Base-by-base conservation (phyloP, 2,329 filamentous ascomycete species). In the Neophaeococcomyces aloes region DNA sequence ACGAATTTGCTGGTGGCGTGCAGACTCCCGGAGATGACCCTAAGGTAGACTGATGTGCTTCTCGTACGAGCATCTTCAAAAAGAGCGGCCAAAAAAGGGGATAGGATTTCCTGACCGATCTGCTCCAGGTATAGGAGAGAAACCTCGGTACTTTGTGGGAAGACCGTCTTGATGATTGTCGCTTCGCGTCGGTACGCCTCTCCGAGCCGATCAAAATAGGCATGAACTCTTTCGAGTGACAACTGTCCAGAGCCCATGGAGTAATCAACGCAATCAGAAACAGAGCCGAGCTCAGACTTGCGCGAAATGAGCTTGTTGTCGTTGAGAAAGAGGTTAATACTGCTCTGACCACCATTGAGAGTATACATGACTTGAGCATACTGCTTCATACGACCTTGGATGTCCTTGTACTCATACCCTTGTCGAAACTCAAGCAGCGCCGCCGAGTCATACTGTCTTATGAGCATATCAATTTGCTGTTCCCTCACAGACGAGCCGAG, bases 341-440 rank as follows among this genome's bases (percentile, higher is more conserved):
- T 86, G 11, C 82, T 80, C 31, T 74, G 72, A 13, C 86, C 87
- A 19, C 85, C 86, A 59, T 94, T 93, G 34, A 98, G 70, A 2
- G 76, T 75, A 46, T 84, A 79, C 45, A 98, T 67, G 13, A 98
- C 87, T 54, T 86, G 79, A 2, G 88, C 88, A 62, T 94, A 96
- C 57, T 83, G 78, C 53, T 75, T 79, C 89, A 96, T 95, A 42
- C 80, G 74, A 2, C 86, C 87, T 52, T 94, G 83, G 42, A 93
- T 79, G 60, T 98, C 89, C 66, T 83, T 84, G 33, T 79, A 80
- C 60, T 91, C 86, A 53, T 93, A 94, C 3, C 86, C 91, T 57
- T 91, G 83, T 62, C 93, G 84, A 54, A 98, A 98, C 61, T 98
- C 91, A 38, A 83, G 76, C 40, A 95, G 66, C 3, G 93, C 88